Base-by-base conservation (phyloP, 768 basidiomycete species). In the Kwoniella bestiolae region DNA sequence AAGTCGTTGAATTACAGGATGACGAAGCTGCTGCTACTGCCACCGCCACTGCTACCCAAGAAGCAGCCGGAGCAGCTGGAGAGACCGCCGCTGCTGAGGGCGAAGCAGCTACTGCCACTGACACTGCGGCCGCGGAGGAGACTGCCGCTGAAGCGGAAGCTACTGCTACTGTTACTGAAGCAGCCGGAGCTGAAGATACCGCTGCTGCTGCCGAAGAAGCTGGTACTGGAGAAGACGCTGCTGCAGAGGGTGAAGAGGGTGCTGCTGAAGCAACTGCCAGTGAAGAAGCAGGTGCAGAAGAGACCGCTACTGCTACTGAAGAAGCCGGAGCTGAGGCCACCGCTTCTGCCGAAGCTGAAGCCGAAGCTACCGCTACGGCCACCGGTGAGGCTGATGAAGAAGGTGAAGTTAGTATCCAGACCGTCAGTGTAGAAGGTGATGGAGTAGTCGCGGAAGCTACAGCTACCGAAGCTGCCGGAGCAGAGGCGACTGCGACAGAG, bases 301-400 rank as follows among this genome's bases (percentile, higher is more conserved):
- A 41, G 38, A 9, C 38, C 12, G 65, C 56, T 12, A 21, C 56
- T 14, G 61, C 63, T 65, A 82, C 81, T 75, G 84, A 85, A 59
- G 83, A 84, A 44, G 75, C 80, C 56, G 85, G 84, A 69, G 82
- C 83, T 60, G 85, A 70, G 35, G 23, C 46, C 23, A 58, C 50
- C 31, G 57, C 50, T 52, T 4, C 21, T 29, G 25, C 50, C 18
- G 38, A 41, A 41, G 38, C 6, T 38, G 2, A 11, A 38, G 16
- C 35, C 35, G 16, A 38, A 16, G 11, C 35, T 14, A 41, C 38
- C 38, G 38, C n/a, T n/a, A n/a, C n/a, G n/a, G n/a, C n/a, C n/a
- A n/a, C n/a, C n/a, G n/a, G n/a, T n/a, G n/a, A n/a, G n/a, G n/a
- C n/a, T n/a, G n/a, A n/a, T n/a, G n/a, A n/a, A n/a, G n/a, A n/a